These are phyloP conservation scores for Cunninghamia lanceolata DNA, from an alignment of 75 land plant genomes.

Conservation along the genomic window DNA sequence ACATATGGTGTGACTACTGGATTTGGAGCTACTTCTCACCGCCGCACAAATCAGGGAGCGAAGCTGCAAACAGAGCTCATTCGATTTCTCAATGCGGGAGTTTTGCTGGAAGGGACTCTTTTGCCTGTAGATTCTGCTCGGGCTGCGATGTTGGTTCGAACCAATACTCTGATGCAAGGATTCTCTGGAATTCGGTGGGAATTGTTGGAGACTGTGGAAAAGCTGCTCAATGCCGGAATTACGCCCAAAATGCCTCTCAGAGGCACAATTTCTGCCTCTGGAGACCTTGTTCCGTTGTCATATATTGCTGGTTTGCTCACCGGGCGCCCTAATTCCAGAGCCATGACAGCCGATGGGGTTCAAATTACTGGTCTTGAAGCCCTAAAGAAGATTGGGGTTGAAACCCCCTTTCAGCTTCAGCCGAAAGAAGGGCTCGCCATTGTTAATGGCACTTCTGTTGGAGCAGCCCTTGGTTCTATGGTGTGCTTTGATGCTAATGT, in stretches of 20 bases:
- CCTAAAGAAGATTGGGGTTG: constrained; percentile 35
- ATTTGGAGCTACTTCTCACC: constrained; percentile 37
- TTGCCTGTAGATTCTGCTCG: constrained; percentile 56
- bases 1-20: constrained; percentile 41
- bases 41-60: constrained; percentile 24
- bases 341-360: constrained; percentile 28
- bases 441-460: constrained; percentile 81
- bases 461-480: constrained; percentile 67
- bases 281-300: constrained; percentile 71
- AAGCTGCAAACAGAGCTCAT: constrained; percentile 39
- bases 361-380: constrained; percentile 39
- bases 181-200: constrained; percentile 81
- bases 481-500: constrained; percentile 72
- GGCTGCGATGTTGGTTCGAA: constrained; percentile 68
- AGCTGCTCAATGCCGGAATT: constrained; percentile 47
- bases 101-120: constrained; percentile 17
- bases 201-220: constrained; percentile 51
- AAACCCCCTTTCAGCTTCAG: constrained; percentile 50
- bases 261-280: constrained; percentile 72
- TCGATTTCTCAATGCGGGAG: constrained; percentile 38
- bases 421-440: constrained; percentile 73
- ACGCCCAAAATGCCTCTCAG: constrained; percentile 67
- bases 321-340: constrained; percentile 57
- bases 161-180: constrained; percentile 74
- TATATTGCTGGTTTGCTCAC: constrained; percentile 74